Evolutionary conservation across 1,284 basidiomycete genomes (phyloP).

Genomic region (Coniferiporia sulphurascens): DNA sequence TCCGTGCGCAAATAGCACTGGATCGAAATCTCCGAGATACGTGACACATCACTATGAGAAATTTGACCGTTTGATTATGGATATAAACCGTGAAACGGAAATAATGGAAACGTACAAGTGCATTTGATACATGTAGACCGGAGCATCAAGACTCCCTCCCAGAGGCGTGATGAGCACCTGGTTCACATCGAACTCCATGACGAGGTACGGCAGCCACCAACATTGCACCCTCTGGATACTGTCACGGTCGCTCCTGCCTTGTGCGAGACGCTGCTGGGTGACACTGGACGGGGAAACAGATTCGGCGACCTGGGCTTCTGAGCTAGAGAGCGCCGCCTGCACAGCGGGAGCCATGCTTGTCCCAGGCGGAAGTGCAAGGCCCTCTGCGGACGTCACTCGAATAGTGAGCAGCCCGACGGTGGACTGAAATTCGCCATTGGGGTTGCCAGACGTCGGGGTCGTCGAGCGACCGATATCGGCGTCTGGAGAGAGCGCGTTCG

Average conservation of each 20-base stretch:
- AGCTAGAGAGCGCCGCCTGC: slow-evolving; percentile 65
- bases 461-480: slow-evolving; percentile 39
- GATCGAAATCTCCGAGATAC: slow-evolving; percentile 83
- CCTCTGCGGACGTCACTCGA: slow-evolving; percentile 79
- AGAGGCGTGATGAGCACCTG: slow-evolving; percentile 94
- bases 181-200: slow-evolving; percentile 95
- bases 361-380: slow-evolving; percentile 66
- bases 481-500: slow-evolving; percentile 12
- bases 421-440: slow-evolving; percentile 51
- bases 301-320: slow-evolving; percentile 72
- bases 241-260: slow-evolving; percentile 63
- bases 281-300: slow-evolving; percentile 75
- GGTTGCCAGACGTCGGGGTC: slow-evolving; percentile 64
- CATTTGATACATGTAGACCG: slow-evolving; percentile 97
- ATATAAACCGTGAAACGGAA: no score
- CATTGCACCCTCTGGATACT: slow-evolving; percentile 87
- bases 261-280: slow-evolving; percentile 61
- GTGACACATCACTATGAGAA: slow-evolving; percentile 85
- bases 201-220: slow-evolving; percentile 97
- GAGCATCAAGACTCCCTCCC: slow-evolving; percentile 84
- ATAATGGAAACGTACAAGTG: slow-evolving; percentile 69
- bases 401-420: slow-evolving; percentile 79
- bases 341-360: slow-evolving; percentile 65
- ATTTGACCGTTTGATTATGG: no score
- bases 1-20: slow-evolving; percentile 87